Conservation (phyloP, 2,329 filamentous ascomycete species). For the Fusarium sp. region DNA sequence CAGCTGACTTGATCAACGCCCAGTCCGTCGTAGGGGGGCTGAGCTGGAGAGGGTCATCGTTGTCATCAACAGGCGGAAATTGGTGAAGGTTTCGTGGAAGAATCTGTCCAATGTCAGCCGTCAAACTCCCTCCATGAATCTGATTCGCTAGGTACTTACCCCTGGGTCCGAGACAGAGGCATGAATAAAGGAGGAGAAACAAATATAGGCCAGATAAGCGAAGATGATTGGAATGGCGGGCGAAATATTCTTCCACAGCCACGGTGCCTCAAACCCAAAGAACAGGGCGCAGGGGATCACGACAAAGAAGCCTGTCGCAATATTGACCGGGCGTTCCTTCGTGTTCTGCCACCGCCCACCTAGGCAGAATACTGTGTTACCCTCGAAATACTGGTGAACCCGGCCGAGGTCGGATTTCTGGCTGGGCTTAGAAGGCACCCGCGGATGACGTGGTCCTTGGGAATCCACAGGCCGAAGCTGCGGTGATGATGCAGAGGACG, state of each 20-base stretch:
- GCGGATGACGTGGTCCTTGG: slow-evolving; percentile 30
- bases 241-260: slow-evolving; percentile 87
- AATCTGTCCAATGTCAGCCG: slow-evolving; percentile 69
- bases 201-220: slow-evolving; percentile 91
- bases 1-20: slow-evolving; percentile 88
- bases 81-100: slow-evolving; percentile 91
- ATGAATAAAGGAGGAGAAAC: slow-evolving; percentile 92
- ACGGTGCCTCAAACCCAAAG: slow-evolving; percentile 85
- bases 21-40: slow-evolving; percentile 92
- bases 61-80: slow-evolving; percentile 80
- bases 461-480: slow-evolving; percentile 65
- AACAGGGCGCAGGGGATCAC: slow-evolving; percentile 84
- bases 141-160: slow-evolving; percentile 66
- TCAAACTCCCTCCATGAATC: not conserved
- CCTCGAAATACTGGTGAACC: slow-evolving; percentile 93
- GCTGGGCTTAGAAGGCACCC: slow-evolving; percentile 37
- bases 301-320: slow-evolving; percentile 85
- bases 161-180: slow-evolving; percentile 93
- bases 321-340: slow-evolving; percentile 86
- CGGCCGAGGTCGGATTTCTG: slow-evolving; percentile 59
- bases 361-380: slow-evolving; percentile 91
- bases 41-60: slow-evolving; percentile 83
- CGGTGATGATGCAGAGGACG: slow-evolving; percentile 82
- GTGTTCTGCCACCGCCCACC: slow-evolving; percentile 91
- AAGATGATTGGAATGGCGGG: slow-evolving; percentile 91